Evolutionary conservation across 2,329 filamentous ascomycete species (phyloP).

Genomic region (Allantophomopsis cytisporea): DNA sequence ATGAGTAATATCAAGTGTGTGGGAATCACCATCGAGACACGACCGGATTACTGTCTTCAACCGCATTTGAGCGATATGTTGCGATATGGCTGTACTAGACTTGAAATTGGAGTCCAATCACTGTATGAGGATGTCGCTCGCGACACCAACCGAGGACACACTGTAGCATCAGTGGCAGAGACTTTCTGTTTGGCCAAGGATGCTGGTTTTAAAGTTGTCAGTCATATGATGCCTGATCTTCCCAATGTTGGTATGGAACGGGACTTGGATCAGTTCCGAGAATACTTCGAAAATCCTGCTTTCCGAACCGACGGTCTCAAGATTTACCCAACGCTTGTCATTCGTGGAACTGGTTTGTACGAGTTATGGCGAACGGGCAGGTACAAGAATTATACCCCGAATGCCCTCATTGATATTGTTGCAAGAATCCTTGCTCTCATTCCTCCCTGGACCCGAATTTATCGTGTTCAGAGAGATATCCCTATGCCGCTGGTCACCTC

Average conservation of each 20-base stretch:
- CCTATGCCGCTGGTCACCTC: conserved; percentile 99
- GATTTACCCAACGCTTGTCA: conserved; percentile 95
- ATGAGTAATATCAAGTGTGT: conserved; percentile 98
- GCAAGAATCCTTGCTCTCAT: conserved; percentile 91
- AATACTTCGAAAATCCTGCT: conserved; percentile 94
- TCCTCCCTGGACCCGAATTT: conserved; percentile 96
- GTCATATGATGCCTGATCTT: conserved; percentile 98
- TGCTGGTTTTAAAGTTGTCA: conserved; percentile 96
- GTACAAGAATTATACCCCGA: conserved; percentile 98
- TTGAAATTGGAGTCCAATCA: conserved; percentile 93
- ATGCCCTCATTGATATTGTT: conserved; percentile 88
- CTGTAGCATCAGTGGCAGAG: conserved; percentile 86
- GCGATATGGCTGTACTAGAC: conserved; percentile 87
- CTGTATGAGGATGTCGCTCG: conserved; percentile 97
- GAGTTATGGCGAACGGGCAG: conserved; percentile 94
- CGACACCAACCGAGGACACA: conserved; percentile 94
- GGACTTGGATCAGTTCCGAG: conserved; percentile 89
- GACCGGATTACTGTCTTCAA: conserved; percentile 92
- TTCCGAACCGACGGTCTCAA: conserved; percentile 96
- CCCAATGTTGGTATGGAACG: conserved; percentile 98
- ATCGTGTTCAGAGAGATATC: conserved; percentile 95
- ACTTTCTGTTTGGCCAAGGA: conserved; percentile 97
- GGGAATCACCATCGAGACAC: conserved; percentile 94
- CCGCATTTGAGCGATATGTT: conserved; percentile 95
- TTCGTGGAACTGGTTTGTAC: conserved; percentile 90